Evolutionary conservation across 1,284 basidiomycete genomes (phyloP).

Genomic region (Sphaerobolus stellatus): DNA sequence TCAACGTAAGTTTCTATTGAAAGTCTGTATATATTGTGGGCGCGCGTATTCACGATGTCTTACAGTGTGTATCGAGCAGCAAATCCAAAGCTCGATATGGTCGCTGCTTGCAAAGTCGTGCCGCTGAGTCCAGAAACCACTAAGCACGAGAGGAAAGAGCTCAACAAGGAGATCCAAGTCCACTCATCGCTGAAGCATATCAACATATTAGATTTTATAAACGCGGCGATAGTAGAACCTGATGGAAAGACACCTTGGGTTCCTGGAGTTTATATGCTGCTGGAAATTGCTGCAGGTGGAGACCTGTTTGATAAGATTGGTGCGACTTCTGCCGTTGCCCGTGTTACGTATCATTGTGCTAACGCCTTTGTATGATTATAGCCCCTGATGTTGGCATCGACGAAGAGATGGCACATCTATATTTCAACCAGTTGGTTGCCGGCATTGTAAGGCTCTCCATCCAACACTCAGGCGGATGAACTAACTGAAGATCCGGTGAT

Average conservation of each 20-base stretch:
- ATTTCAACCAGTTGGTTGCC: constrained; percentile 85
- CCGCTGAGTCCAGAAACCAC: constrained; percentile 58
- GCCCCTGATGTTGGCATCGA: constrained; percentile 86
- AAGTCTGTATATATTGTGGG: neutral
- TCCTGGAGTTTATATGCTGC: constrained; percentile 87
- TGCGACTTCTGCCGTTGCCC: no score
- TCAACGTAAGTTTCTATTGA: constrained; percentile 58
- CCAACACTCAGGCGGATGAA: no score
- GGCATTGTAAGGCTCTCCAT: constrained; percentile 68
- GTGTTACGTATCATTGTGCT: neutral
- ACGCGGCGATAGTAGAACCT: constrained; percentile 72
- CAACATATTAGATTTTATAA: constrained; percentile 85
- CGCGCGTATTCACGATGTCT: constrained; percentile 2
- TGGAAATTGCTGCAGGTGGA: constrained; percentile 91
- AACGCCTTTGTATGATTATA: no score
- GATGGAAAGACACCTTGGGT: constrained; percentile 59
- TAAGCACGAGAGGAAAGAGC: constrained; percentile 67
- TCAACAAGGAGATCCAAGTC: constrained; percentile 93
- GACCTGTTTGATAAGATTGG: constrained; percentile 99
- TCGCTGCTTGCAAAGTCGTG: constrained; percentile 88
- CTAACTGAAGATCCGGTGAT: constrained; percentile 11
- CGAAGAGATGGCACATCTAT: constrained; percentile 88
- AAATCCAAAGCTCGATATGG: constrained; percentile 58
- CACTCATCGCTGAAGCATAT: constrained; percentile 84
- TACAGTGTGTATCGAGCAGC: constrained; percentile 80